Evolutionary conservation across 352 stramenopile species (phyloP).

Genomic region (Albugo laibachii): DNA sequence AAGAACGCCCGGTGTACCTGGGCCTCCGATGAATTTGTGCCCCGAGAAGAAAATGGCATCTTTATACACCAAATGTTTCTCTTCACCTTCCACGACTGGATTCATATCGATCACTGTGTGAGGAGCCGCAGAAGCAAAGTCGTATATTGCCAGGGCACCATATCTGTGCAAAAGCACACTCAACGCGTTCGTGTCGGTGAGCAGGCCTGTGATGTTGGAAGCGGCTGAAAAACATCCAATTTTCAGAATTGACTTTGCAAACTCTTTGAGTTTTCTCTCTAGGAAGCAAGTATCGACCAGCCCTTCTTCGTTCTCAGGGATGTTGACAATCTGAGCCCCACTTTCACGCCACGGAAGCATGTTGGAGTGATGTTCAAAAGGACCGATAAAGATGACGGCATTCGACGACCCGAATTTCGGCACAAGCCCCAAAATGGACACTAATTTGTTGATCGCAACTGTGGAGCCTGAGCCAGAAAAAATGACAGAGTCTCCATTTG

Average conservation of each 20-base stretch:
- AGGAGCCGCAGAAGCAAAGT: constrained; percentile 89
- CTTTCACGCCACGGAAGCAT: constrained; percentile 92
- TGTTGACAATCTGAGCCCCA: constrained; percentile 52
- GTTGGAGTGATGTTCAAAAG: constrained; percentile 96
- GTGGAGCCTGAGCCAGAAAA: constrained; percentile 84
- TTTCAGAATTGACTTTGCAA: constrained; percentile 29
- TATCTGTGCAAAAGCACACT: constrained; percentile 80
- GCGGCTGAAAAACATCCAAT: constrained; percentile 85
- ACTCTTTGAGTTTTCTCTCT: constrained; percentile 19
- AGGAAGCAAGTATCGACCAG: constrained; percentile 44
- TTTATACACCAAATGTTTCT: constrained; percentile 35
- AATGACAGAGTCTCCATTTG: constrained; percentile 85
- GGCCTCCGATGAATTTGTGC: constrained; percentile 93
- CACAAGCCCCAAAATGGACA: constrained; percentile 33
- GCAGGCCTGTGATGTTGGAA: constrained; percentile 89
- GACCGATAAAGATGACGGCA: constrained; percentile 82
- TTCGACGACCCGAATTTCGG: no score
- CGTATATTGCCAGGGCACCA: constrained; percentile 84
- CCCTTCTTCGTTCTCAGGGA: constrained; percentile 28
- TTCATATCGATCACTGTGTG: constrained; percentile 96
- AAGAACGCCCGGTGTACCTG: constrained; percentile 83
- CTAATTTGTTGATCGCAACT: constrained; percentile 60
- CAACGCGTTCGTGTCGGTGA: constrained; percentile 81
- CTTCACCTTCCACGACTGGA: constrained; percentile 27
- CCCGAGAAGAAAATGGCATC: constrained; percentile 91